These are phyloP conservation scores for Sporisorium graminicola DNA, from an alignment of 1,284 basidiomycete genomes.

Conservation along the genomic window DNA sequence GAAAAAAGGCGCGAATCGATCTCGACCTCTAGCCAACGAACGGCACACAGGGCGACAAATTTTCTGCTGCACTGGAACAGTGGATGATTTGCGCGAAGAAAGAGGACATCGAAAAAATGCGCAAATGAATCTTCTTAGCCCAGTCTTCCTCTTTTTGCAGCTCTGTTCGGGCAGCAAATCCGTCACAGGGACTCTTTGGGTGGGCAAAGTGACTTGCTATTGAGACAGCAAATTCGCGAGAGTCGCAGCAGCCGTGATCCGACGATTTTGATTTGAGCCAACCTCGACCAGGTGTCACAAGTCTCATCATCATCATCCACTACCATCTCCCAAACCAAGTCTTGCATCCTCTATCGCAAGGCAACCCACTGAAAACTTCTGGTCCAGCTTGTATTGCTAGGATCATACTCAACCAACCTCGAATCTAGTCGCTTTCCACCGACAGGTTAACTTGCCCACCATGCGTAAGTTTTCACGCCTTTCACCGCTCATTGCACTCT, in stretches of 20 bases:
- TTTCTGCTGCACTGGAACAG: neutral
- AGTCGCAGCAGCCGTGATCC: slow-evolving; percentile 28
- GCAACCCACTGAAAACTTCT: neutral
- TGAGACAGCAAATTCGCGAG: neutral
- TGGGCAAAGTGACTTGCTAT: no score
- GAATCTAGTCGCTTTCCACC: slow-evolving; percentile 6
- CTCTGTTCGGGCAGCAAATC: neutral
- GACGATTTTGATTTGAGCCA: slow-evolving; percentile 25
- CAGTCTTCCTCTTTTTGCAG: neutral
- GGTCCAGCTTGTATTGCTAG: slow-evolving; percentile 18
- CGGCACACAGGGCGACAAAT: neutral
- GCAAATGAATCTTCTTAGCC: no score
- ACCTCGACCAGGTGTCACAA: slow-evolving; percentile 10
- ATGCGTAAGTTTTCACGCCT: slow-evolving; percentile 33
- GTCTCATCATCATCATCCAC: slow-evolving; percentile 23
- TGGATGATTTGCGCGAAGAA: neutral
- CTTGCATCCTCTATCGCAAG: slow-evolving; percentile 17
- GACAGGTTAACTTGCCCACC: slow-evolving; percentile 27
- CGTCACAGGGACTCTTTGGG: no score
- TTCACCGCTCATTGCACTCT: neutral
- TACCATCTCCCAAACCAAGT: slow-evolving; percentile 16
- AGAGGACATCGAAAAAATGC: neutral
- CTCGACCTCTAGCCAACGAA: neutral
- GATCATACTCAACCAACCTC: slow-evolving; percentile 7
- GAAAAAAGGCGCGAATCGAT: slow-evolving; percentile 4